Conservation (phyloP, 2,329 filamentous ascomycete genomes). For the Dactylellina parvicollis region DNA sequence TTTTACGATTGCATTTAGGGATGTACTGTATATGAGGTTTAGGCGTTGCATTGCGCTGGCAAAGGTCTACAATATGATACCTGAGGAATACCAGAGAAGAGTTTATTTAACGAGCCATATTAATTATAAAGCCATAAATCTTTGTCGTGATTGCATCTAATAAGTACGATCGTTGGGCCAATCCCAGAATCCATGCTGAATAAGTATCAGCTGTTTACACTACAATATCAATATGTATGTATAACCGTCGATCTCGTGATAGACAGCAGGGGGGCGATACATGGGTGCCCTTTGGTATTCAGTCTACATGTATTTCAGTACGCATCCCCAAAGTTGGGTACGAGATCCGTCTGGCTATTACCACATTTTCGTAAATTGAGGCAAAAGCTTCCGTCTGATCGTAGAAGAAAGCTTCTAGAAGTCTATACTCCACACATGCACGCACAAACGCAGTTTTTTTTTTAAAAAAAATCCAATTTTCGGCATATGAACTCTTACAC, state of each 20-base stretch:
- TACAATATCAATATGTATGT: neutral
- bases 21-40: conserved; percentile 51
- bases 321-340: no score
- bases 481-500: neutral
- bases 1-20: conserved; percentile 45
- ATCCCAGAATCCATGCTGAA: neutral
- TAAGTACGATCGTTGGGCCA: neutral
- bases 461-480: neutral
- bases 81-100: no score
- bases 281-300: neutral
- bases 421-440: conserved; percentile 12
- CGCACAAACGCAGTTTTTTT: no score
- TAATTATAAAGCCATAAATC: neutral
- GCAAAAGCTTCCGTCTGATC: no score
- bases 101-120: no score
- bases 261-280: neutral
- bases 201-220: neutral
- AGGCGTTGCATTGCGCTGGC: conserved; percentile 44
- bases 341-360: conserved; percentile 4
- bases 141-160: neutral
- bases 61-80: conserved; percentile 49
- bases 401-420: conserved; percentile 29
- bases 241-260: conserved; percentile 18
- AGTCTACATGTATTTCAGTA: neutral
- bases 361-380: neutral